Evolutionary conservation across 1,284 basidiomycete genomes (phyloP).

Genomic region (Amylostereum areolatum): DNA sequence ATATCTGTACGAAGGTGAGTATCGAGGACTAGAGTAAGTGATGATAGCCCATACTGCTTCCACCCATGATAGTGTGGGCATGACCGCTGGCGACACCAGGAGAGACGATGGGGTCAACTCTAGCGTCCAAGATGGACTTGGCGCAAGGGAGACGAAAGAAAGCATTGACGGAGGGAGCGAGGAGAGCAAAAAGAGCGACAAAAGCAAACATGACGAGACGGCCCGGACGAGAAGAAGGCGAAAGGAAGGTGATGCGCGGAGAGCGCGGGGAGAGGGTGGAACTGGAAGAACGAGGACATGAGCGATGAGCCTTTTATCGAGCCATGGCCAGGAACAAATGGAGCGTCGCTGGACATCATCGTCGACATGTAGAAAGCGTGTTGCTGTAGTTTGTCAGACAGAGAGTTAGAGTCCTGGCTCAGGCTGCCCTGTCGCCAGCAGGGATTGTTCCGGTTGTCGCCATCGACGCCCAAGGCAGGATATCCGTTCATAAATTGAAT

Average conservation of each 20-base stretch:
- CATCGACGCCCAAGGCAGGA: no score
- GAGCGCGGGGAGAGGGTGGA: not conserved
- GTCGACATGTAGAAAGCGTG: no score
- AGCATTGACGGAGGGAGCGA: conserved; percentile 10
- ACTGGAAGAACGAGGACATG: not conserved
- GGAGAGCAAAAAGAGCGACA: not conserved
- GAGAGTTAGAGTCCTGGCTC: no score
- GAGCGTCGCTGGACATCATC: not conserved
- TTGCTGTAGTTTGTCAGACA: no score
- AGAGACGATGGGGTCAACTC: conserved; percentile 25
- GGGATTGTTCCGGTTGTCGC: no score
- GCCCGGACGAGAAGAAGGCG: not conserved
- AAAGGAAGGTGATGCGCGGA: not conserved
- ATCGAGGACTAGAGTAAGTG: not conserved
- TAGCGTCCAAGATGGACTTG: conserved; percentile 17
- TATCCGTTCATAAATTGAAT: no score
- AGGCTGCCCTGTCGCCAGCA: no score
- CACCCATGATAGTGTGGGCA: conserved; percentile 24
- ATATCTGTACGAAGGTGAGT: conserved; percentile 3
- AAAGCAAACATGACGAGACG: not conserved
- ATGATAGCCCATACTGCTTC: conserved; percentile 8
- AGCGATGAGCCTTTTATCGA: not conserved
- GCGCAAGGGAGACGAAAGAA: conserved; percentile 23
- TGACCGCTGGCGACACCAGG: conserved; percentile 18
- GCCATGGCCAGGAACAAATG: not conserved